Conservation (phyloP, 805 yeast species). For the Monosporozyma solicola region DNA sequence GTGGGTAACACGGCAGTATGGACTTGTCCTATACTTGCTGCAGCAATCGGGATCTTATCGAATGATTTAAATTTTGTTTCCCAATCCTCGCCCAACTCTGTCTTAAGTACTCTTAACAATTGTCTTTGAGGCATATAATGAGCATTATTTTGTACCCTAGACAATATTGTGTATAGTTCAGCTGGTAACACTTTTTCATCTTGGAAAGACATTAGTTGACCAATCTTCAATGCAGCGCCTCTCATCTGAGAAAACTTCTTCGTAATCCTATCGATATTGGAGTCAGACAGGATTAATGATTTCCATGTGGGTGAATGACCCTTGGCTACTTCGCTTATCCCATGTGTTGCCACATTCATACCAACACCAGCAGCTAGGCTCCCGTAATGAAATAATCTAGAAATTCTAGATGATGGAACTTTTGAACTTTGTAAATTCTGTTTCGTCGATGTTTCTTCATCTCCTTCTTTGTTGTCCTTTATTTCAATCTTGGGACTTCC, state of each 20-base stretch:
- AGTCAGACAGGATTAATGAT: slow-evolving; percentile 61
- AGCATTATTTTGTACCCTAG: slow-evolving; percentile 87
- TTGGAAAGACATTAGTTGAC: slow-evolving; percentile 95
- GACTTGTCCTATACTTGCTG: slow-evolving; percentile 96
- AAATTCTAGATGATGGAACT: slow-evolving; percentile 82
- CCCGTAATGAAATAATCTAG: slow-evolving; percentile 88
- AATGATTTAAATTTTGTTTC: slow-evolving; percentile 59
- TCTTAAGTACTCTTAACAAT: slow-evolving; percentile 60
- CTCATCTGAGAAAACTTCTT: slow-evolving; percentile 87
- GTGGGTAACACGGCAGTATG: slow-evolving; percentile 69
- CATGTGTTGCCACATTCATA: slow-evolving; percentile 69
- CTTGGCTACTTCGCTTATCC: slow-evolving; percentile 55
- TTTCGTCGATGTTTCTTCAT: not conserved
- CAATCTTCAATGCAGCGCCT: slow-evolving; percentile 96
- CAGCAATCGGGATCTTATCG: slow-evolving; percentile 87
- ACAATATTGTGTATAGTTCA: slow-evolving; percentile 71
- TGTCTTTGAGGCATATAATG: slow-evolving; percentile 95
- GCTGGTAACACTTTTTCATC: slow-evolving; percentile 77
- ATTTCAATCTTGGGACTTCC: slow-evolving; percentile 1
- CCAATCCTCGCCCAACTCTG: slow-evolving; percentile 76
- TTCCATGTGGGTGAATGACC: slow-evolving; percentile 45
- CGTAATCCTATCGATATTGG: slow-evolving; percentile 81
- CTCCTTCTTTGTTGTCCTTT: not conserved
- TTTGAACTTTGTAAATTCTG: slow-evolving; percentile 34
- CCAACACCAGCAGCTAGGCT: slow-evolving; percentile 88